Evolutionary conservation across 352 stramenopile species (phyloP), one percentile per base, ranked within the genome.

Genomic region (Phytophthora pini): DNA sequence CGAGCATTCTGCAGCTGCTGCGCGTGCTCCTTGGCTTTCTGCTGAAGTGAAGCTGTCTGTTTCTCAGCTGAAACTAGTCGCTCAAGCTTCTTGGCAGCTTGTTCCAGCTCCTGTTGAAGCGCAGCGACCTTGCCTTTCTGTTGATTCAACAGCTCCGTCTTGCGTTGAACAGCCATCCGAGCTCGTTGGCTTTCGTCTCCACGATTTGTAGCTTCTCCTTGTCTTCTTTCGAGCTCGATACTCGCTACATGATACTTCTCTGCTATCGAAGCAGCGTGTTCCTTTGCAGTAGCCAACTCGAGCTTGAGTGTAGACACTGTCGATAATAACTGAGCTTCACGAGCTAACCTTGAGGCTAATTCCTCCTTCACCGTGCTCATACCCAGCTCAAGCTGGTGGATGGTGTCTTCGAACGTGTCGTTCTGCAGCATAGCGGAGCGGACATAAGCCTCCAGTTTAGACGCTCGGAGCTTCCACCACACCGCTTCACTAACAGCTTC

Each of bases 331-430:
- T 61, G 40, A 0, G 65, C 40, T 36, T 81, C 69, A 48, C 70
- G 73, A 2, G 58, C 39, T 51, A 82, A 65, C 15, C 79, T 65
- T 5, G 64, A 52, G 29, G 71, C 64, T 39, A 87, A 41, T 39
- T 84, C 70, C 17, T 61, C 39, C n/a, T 65, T 81, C 20, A 83
- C 51, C 17, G 60, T 68, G 6, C 56, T 60, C 65, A 83, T 73
- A 10, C 84, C 52, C 32, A 76, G 3, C 56, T 89, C 76, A 13
- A 89, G 52, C 15, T 74, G 59, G 3, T 62, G 50, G 5, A 78
- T 61, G 13, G 70, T 76, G 34, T 86, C 77, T 56, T 87, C 73
- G 29, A 90, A 86, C 2, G 65, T 77, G 11, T 84, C 74, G 44
- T 79, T 86, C 41, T 77, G 75, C 15, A 78, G 44, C 9, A 57